phyloP scores from a whole-genome alignment of 2,329 filamentous ascomycete species.

The Aspergillus sp. region DNA sequence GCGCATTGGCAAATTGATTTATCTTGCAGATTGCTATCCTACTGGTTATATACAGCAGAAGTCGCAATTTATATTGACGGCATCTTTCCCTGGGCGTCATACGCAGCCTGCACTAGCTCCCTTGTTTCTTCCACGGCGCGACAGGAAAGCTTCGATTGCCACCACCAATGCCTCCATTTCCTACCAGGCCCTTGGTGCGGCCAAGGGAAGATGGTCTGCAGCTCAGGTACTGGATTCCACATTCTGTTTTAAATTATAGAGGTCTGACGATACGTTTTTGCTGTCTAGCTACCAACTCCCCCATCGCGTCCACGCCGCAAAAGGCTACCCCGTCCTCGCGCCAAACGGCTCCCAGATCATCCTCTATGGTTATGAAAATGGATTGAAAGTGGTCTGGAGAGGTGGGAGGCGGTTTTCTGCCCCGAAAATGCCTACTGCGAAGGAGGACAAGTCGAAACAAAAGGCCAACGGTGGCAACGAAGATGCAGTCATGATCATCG shows the following conservation, averaged over 20 bases:
- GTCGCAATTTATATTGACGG: background rate
- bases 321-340: slow-evolving; percentile 50
- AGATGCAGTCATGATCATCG: slow-evolving; percentile 48
- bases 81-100: background rate
- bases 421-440: slow-evolving; percentile 15
- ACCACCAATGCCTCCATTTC: slow-evolving; percentile 27
- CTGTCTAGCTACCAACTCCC: slow-evolving; percentile 50
- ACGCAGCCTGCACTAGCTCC: slow-evolving; percentile 2
- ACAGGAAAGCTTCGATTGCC: slow-evolving; percentile 9
- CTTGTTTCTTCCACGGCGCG: slow-evolving; percentile 11
- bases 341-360: slow-evolving; percentile 56
- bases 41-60: background rate
- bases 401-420: slow-evolving; percentile 45
- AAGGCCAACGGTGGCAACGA: slow-evolving; percentile 16
- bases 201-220: slow-evolving; percentile 34
- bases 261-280: too few species aligned
- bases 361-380: slow-evolving; percentile 51
- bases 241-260: background rate
- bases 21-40: too few species aligned
- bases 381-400: slow-evolving; percentile 53
- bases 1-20: too few species aligned
- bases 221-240: slow-evolving; percentile 28
- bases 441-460: slow-evolving; percentile 17
- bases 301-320: slow-evolving; percentile 48
- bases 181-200: slow-evolving; percentile 31